Evolutionary conservation across 768 basidiomycete species (phyloP).

Genomic region (Suillus weaverae): DNA sequence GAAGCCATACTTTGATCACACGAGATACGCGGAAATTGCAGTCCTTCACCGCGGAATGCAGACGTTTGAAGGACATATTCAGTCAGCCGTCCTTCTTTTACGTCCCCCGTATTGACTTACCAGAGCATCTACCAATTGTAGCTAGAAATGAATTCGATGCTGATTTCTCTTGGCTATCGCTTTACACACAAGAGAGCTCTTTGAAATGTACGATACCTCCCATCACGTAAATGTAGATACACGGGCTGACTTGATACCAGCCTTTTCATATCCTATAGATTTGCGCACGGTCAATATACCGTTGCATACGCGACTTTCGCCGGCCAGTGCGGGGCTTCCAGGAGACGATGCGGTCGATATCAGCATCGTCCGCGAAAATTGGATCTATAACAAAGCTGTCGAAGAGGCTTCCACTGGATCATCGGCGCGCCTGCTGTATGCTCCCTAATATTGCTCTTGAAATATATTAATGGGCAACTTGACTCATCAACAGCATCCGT

Average conservation of each 20-base stretch:
- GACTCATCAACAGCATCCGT: constrained; percentile 47
- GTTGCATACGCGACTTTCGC: constrained; percentile 55
- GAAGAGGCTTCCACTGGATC: constrained; percentile 26
- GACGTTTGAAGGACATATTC: constrained; percentile 50
- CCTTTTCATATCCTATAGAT: constrained; percentile 34
- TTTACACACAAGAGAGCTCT: background rate
- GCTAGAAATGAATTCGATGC: constrained; percentile 2
- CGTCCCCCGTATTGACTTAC: background rate
- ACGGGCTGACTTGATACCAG: constrained; percentile 2
- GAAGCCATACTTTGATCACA: constrained; percentile 46
- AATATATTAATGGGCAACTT: constrained; percentile 3
- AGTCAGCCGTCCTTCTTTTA: constrained; percentile 34
- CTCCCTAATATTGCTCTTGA: background rate
- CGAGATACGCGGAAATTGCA: constrained; percentile 49
- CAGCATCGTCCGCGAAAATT: constrained; percentile 58
- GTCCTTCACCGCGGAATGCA: constrained; percentile 53
- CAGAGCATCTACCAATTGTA: background rate
- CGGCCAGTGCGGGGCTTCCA: constrained; percentile 58
- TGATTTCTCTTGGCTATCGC: background rate
- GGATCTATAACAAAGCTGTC: constrained; percentile 52
- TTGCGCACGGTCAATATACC: constrained; percentile 51
- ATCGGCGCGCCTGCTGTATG: constrained; percentile 27
- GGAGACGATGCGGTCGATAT: constrained; percentile 64
- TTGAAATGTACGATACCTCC: background rate
- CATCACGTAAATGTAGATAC: background rate